Base-by-base conservation (phyloP, 345 rosid genomes). In the Eucalyptus viminalis region DNA sequence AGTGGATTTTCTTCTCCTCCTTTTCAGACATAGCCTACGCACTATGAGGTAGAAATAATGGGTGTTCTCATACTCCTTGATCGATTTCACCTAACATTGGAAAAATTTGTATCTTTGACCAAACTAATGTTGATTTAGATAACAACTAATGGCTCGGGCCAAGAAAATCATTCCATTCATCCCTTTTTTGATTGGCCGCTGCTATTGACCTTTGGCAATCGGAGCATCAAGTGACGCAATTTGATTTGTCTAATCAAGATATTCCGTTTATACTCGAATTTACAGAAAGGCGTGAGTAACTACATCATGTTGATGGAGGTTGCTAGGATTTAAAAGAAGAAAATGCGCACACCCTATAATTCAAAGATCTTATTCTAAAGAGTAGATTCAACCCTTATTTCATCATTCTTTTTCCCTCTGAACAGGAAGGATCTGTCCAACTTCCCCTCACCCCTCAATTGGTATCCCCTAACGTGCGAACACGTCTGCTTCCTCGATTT, bases 201-300 rank as follows among this genome's bases (percentile, higher is more conserved):
- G 1, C 47, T 76, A 11, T 76, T 76, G 85, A 40, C 85, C 29
- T 40, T 76, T 22, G 8, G 27, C 10, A 6, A 76, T 76, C 3
- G 47, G 14, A 76, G 47, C 85, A 40, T 76, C 47, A 21, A 1
- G 85, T 25, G 27, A 22, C 1, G 3, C 45, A 40, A 40, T 0
- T 2, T 6, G 15, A 29, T 3, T 2, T 4, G 0, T 44, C 27
- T 1, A 11, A 76, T 16, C 76, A 2, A n/a, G 21, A 65, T 15
- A 65, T 14, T 14, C 34, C 9, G 0, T 62, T 62, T 29, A 29
- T 29, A n/a, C 9, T 9, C 3, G 67, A 60, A 60, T 60, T 60
- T 60, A 24, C 4, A 60, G 17, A 6, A 27, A 27, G 2, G 15
- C 25, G 11, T 17, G 80, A 10, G 4, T 5, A 17, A 11, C 25